These are phyloP conservation scores for Rhizophora mangle DNA, from an alignment of 345 rosid genomes.

Conservation along the genomic window DNA sequence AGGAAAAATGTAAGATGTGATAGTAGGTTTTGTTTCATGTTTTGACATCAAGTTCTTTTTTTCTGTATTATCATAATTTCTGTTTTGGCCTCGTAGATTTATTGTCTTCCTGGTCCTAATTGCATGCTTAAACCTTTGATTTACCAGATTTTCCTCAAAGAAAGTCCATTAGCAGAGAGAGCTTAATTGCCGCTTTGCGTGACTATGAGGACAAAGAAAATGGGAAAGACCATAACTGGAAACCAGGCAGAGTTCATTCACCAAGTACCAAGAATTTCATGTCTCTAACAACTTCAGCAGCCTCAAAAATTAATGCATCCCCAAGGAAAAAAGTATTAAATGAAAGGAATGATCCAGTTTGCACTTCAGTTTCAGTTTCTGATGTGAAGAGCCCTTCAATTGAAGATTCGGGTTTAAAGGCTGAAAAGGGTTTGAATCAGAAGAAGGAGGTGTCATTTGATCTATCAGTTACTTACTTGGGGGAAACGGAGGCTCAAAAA, in stretches of 20 bases:
- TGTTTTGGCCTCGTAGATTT: neutral
- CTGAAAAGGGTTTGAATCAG: constrained; percentile 21
- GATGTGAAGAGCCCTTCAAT: constrained; percentile 32
- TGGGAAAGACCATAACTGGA: constrained; percentile 35
- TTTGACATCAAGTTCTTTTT: neutral
- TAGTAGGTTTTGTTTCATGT: no score
- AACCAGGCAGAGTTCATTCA: constrained; percentile 35
- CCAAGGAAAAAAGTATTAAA: constrained; percentile 71
- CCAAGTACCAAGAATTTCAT: constrained; percentile 65
- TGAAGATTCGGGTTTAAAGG: constrained; percentile 35
- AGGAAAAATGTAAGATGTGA: neutral
- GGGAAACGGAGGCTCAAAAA: constrained; percentile 11
- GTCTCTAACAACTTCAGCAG: constrained; percentile 90
- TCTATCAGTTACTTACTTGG: constrained; percentile 34
- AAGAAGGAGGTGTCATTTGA: constrained; percentile 40
- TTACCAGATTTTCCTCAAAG: constrained; percentile 43
- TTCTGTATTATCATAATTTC: neutral
- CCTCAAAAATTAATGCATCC: constrained; percentile 61
- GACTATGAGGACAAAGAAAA: constrained; percentile 68
- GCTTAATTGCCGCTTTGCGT: constrained; percentile 17
- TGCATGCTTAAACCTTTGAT: neutral
- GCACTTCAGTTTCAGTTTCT: constrained; percentile 42
- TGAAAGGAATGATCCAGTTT: constrained; percentile 52
- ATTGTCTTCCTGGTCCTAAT: neutral
- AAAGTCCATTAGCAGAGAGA: constrained; percentile 48